A percentile compares a stretch with the other conserved stretches of the same genome.
Conservation (phyloP, 805 yeast genomes). For the Yarrowia porcina region DNA sequence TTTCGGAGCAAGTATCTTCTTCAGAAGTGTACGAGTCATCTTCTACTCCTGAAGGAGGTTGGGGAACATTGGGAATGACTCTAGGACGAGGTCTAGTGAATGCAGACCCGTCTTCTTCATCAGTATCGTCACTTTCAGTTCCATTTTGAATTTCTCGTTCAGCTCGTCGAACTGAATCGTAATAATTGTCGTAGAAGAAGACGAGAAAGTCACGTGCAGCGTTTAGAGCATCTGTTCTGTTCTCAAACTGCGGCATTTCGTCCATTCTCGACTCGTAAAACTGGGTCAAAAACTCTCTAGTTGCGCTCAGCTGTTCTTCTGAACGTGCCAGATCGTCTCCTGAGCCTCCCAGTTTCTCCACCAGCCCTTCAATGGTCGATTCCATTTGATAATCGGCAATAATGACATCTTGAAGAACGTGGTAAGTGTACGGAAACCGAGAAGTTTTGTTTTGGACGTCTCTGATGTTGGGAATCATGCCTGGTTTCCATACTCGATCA, state of each 20-base stretch:
- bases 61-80: neutral
- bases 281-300: neutral
- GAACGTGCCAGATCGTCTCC: neutral
- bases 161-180: neutral
- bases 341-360: conserved; percentile 3
- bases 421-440: neutral
- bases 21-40: neutral
- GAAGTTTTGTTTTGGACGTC: conserved; percentile 14
- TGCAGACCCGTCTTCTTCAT: neutral
- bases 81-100: neutral
- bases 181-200: conserved; percentile 2
- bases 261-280: conserved; percentile 5
- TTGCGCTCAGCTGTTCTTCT: neutral
- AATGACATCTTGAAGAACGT: conserved; percentile 11
- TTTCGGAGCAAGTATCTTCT: neutral
- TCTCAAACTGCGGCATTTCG: neutral
- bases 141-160: neutral
- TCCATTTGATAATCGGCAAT: conserved; percentile 22
- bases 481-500: neutral
- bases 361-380: conserved; percentile 3
- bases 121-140: neutral
- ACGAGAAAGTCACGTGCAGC: conserved; percentile 1
- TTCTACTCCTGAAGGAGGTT: neutral
- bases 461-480: conserved; percentile 1
- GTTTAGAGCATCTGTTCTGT: neutral